Evolutionary conservation across 805 yeast species (phyloP), one percentile per base, ranked within the genome.

Genomic region (Kregervanrija pseudodelftensis): DNA sequence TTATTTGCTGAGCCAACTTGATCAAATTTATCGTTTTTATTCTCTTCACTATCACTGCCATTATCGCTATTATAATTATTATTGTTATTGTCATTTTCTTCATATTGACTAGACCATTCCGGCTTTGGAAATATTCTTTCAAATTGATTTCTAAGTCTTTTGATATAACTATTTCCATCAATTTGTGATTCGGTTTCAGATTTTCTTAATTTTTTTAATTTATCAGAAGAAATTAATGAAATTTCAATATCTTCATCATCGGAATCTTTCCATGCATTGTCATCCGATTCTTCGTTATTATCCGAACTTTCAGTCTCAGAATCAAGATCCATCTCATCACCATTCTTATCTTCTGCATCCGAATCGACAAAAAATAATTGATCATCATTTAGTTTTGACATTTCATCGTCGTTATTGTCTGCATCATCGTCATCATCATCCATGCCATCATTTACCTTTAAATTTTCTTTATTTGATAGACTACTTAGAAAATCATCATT

Each of bases 51-150:
- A 12, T 38, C 41, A 14, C 38, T 45, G 5, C 42, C 52, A 3
- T 36, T 48, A 8, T 46, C 53, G 28, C 28, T 22, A 22, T 22
- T 22, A 3, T 49, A 55, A 7, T 44, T 50, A 12, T 45, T 39
- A 2, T 47, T 54, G 9, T 51, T 60, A 15, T 70, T 80, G 46
- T 72, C 76, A 46, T 69, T 82, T 39, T 69, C 80, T 56, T 73
- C 79, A 49, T 69, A 74, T 52, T 73, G 74, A 49, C 74, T 73
- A 46, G 71, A 77, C 99, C 99, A 91, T 42, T 72, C 68, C 2
- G 99, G 99, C 52, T 79, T 73, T 33, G 96, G 95, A 58, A 88
- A 86, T 45, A 77, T 76, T 50, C 72, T 72, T 55, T 74, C 80
- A 56, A 74, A 77, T 58, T 93, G 96, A 2, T 84, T 66, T 59